A percentile compares a stretch with the other conserved stretches of the same genome.
These are phyloP conservation scores for Metschnikowia hibisci DNA, from an alignment of 805 yeast species.

Conservation along the genomic window DNA sequence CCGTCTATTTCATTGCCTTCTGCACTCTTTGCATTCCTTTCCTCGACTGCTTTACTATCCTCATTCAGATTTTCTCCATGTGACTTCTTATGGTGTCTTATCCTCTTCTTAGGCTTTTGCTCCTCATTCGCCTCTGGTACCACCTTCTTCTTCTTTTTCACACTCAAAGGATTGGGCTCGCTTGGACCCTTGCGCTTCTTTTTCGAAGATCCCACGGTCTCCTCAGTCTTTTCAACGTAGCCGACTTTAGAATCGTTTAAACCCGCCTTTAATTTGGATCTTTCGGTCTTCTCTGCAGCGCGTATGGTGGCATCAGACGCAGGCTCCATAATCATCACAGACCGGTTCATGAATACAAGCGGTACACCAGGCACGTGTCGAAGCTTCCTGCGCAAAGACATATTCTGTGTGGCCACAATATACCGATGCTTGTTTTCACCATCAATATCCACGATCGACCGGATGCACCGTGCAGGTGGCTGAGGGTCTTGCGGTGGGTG, in stretches of 20 bases:
- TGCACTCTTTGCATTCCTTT: no score
- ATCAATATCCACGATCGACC: constrained; percentile 61
- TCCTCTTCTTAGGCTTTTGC: constrained; percentile 14
- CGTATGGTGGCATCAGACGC: constrained; percentile 62
- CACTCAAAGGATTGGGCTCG: constrained; percentile 87
- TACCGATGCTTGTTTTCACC: constrained; percentile 89
- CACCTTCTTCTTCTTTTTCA: constrained; percentile 70
- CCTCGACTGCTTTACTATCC: no score
- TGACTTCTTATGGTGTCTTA: constrained; percentile 14
- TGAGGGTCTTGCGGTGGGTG: constrained; percentile 65
- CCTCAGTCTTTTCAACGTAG: constrained; percentile 20
- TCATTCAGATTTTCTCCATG: no score
- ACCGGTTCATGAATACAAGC: constrained; percentile 75
- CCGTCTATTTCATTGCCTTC: no score
- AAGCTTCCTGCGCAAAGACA: constrained; percentile 60
- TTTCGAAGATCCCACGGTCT: constrained; percentile 12
- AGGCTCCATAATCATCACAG: constrained; percentile 97
- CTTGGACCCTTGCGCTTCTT: constrained; percentile 67
- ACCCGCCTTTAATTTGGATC: constrained; percentile 68
- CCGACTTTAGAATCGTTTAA: constrained; percentile 66
- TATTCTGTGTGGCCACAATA: constrained; percentile 80
- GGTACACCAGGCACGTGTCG: constrained; percentile 89
- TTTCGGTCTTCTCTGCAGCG: constrained; percentile 48
- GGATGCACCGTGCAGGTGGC: constrained; percentile 72
- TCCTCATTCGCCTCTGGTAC: constrained; percentile 34